Evolutionary conservation across 768 basidiomycete species (phyloP), one percentile per base, ranked within the genome.

Genomic region (Tricholomella constricta): DNA sequence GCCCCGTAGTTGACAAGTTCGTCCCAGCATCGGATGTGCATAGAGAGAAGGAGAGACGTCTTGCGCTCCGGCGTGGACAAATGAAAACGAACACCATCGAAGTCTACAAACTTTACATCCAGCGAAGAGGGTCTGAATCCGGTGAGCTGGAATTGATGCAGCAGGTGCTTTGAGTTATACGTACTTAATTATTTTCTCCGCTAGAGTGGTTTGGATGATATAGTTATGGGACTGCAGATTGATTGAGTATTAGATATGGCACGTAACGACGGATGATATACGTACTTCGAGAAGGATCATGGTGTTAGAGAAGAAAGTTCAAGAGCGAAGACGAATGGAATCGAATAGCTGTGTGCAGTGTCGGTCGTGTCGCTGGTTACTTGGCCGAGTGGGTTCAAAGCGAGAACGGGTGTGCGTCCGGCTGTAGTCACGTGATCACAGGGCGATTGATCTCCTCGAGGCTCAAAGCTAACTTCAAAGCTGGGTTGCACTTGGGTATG

Each of bases 41-140:
- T 98, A 26, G 96, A 98, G 19, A 99, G 81, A 34, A 91, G 75
- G 19, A 98, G 76, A 4, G 78, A 66, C 0, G 89, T 87, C 77
- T 96, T 92, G 66, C 88, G 85, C 20, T 90, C 84, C 3, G 89
- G 89, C 0, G 94, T 94, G 12, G 91, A 91, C 42, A 98, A 73
- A 69, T 89, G 95, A 74, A 98, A 99, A 38, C 94, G 84, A 48
- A 98, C 94, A 44, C 93, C 89, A 68, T 99, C 97, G 61, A 94
- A 99, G 73, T 99, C 97, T 48, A 98, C 97, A 62, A 99, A 99
- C 52, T 91, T 84, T 51, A 98, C 89, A 75, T 99, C 97, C 55
- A 98, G 78, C 26, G 89, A 85, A 6, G 89, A 84, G 12, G 96
- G 94, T 69, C 95, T 99, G 67, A 26, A 42, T 25, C 48, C 20